These are phyloP conservation scores for Penicillium corylophilum DNA, from an alignment of 2,329 filamentous ascomycete genomes.

Conservation along the genomic window DNA sequence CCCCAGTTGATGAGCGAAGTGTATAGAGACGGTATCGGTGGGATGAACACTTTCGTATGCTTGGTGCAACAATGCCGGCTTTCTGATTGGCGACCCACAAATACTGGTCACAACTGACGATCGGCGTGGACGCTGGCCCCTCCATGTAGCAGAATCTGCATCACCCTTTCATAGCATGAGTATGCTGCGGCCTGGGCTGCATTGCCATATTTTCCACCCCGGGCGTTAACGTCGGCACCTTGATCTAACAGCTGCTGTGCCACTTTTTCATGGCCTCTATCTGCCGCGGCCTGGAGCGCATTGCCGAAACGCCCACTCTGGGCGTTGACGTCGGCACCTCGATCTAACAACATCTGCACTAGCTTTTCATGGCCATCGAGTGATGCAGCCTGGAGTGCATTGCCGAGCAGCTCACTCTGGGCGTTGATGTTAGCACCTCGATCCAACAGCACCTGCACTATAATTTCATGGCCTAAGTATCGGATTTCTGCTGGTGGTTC, in stretches of 20 bases:
- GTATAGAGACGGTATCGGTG: not conserved
- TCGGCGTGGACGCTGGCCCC: too few relatives aligned
- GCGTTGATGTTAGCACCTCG: not conserved
- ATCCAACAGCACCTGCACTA: too few relatives aligned
- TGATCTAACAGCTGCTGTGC: too few relatives aligned
- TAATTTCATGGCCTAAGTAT: too few relatives aligned
- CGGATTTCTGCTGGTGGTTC: too few relatives aligned
- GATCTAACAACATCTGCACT: too few relatives aligned
- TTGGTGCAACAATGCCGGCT: not conserved
- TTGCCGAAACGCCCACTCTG: not conserved
- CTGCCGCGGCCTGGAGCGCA: conserved; percentile 4
- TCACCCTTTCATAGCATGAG: too few relatives aligned
- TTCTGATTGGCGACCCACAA: not conserved
- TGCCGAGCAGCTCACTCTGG: not conserved
- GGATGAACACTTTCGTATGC: not conserved
- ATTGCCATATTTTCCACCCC: too few relatives aligned
- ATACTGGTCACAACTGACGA: too few relatives aligned
- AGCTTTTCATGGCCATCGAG: not conserved
- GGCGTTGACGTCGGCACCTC: not conserved
- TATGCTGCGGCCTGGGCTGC: too few relatives aligned
- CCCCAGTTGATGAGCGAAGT: not conserved
- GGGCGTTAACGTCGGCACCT: conserved; percentile 8
- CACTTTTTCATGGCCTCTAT: not conserved
- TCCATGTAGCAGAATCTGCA: too few relatives aligned
- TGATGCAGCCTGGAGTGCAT: conserved; percentile 4